Evolutionary conservation across 768 basidiomycete genomes (phyloP), one percentile per base, ranked within the genome.

Genomic region (Lactarius pseudohatsudake): DNA sequence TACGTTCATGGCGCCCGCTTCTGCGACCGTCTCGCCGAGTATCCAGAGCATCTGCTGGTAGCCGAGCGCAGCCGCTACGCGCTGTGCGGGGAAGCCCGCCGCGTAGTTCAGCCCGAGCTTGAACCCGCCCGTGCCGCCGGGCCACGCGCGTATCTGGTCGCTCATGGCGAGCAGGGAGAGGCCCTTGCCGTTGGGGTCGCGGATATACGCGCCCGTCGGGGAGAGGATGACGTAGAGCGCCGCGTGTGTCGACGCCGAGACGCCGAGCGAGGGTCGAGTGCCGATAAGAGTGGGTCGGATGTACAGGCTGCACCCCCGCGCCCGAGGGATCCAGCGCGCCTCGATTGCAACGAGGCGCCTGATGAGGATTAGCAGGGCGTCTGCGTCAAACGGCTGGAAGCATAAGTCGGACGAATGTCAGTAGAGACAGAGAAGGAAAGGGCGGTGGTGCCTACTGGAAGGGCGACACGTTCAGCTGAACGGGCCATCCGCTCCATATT

Each of bases 141-240:
- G 82, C 72, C 79, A 81, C 6, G 84, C 81, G 45, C 84, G 80
- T 32, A 81, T 80, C 69, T 77, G 77, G 61, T 79, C 72, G 36
- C 79, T 78, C 2, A 79, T 79, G 0, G 81, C 83, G 40, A 80
- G 76, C 41, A 84, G 74, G 56, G 79, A 79, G 65, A 84, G 59
- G 38, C 69, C 67, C 41, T 34, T 64, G 26, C 60, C 43, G 22
- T 15, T 56, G 18, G 62, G 11, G 36, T 59, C 22, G 41, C 54
- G 75, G 77, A 84, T 84, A 74, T 82, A 85, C 2, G 83, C 82
- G 2, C 84, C 84, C 16, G 80, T 81, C 16, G 84, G 92, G 56
- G 85, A 88, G 67, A 85, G 80, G 72, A 98, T 89, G 66, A 97
- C 88, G 76, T 92, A 98, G 43, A 98, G 85, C 45, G 91, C 80